phyloP scores from a whole-genome alignment of 768 basidiomycete genomes.

The Russula ochroleuca region DNA sequence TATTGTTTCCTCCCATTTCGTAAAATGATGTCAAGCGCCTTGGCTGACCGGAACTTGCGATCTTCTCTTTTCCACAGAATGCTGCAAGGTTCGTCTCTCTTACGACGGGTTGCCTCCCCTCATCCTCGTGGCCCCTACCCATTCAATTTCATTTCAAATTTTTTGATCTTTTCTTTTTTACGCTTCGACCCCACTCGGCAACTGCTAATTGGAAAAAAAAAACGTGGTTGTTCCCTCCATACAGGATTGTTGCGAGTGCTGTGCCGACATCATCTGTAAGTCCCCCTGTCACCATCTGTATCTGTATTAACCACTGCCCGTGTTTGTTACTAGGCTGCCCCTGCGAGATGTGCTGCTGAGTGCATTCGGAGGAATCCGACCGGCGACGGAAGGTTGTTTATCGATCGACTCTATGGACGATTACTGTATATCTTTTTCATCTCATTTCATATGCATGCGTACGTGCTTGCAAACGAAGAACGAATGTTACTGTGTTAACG shows the following conservation, averaged over 20 bases:
- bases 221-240: background rate
- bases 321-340: constrained; percentile 53
- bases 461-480: background rate
- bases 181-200: background rate
- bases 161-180: background rate
- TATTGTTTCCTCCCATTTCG: constrained; percentile 4
- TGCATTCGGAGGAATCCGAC: background rate
- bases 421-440: background rate
- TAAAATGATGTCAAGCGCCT: too few relatives aligned
- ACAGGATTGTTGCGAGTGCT: constrained; percentile 67
- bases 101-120: background rate
- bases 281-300: background rate
- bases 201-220: background rate
- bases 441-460: background rate
- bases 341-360: constrained; percentile 62
- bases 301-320: constrained; percentile 12
- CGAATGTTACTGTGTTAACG: background rate
- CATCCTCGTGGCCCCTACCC: background rate
- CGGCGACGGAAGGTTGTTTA: background rate
- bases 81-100: constrained; percentile 56
- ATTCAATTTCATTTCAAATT: background rate
- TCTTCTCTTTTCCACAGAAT: constrained; percentile 50
- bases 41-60: background rate
- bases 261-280: constrained; percentile 68
- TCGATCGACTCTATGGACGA: background rate